Evolutionary conservation across 768 basidiomycete genomes (phyloP).

Genomic region (Xerocomus spinulosus): DNA sequence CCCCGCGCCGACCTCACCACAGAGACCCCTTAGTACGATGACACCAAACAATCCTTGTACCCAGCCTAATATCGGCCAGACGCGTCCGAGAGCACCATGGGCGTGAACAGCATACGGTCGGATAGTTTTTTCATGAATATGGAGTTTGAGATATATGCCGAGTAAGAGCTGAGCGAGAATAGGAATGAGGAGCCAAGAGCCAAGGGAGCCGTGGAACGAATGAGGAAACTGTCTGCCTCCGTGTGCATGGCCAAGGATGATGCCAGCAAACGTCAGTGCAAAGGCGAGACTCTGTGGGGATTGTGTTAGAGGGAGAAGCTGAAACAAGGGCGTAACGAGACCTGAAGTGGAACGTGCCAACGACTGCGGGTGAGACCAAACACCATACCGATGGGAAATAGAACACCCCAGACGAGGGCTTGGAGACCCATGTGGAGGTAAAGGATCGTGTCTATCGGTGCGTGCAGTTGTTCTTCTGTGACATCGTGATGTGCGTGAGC

Average conservation of each 20-base stretch:
- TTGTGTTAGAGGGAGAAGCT: not conserved
- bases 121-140: slow-evolving; percentile 73
- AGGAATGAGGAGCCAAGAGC: slow-evolving; percentile 50
- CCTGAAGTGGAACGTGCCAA: slow-evolving; percentile 91
- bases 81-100: slow-evolving; percentile 79
- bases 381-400: slow-evolving; percentile 85
- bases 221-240: slow-evolving; percentile 70
- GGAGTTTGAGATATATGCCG: slow-evolving; percentile 89
- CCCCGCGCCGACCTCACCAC: slow-evolving; percentile 62
- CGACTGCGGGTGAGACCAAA: slow-evolving; percentile 70
- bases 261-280: slow-evolving; percentile 65
- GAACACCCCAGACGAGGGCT: slow-evolving; percentile 72
- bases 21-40: slow-evolving; percentile 70
- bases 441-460: slow-evolving; percentile 71
- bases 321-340: not conserved
- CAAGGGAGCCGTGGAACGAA: slow-evolving; percentile 69
- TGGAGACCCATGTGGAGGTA: slow-evolving; percentile 84
- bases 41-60: slow-evolving; percentile 85
- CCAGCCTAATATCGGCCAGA: slow-evolving; percentile 85
- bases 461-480: slow-evolving; percentile 56
- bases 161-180: slow-evolving; percentile 62
- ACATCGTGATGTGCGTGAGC: slow-evolving; percentile 63
- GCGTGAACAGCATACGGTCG: slow-evolving; percentile 65
- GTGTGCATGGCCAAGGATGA: slow-evolving; percentile 84
- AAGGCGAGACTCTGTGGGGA: slow-evolving; percentile 56